A percentile compares a stretch with the other conserved stretches of the same genome.
These are phyloP conservation scores for Scytalidium lignicola DNA, from an alignment of 2,329 filamentous ascomycete genomes.

Conservation along the genomic window DNA sequence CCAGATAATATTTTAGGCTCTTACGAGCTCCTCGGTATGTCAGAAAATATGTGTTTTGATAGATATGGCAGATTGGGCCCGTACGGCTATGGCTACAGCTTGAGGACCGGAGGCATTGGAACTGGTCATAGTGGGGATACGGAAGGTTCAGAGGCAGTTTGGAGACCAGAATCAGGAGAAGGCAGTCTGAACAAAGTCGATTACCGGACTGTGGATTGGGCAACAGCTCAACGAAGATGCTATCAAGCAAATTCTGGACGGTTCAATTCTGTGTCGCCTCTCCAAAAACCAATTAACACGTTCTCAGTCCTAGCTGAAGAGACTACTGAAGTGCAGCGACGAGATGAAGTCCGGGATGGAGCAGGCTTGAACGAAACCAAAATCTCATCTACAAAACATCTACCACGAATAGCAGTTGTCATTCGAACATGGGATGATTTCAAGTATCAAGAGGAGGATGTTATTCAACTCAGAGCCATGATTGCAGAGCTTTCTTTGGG, in stretches of 20 bases:
- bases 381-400: slow-evolving; percentile 18
- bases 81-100: slow-evolving; percentile 84
- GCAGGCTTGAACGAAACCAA: neutral
- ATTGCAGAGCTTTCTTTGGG: slow-evolving; percentile 77
- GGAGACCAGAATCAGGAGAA: slow-evolving; percentile 45
- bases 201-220: slow-evolving; percentile 74
- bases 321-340: neutral
- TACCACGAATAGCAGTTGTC: slow-evolving; percentile 68
- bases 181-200: slow-evolving; percentile 59
- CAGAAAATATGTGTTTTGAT: slow-evolving; percentile 88
- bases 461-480: slow-evolving; percentile 76
- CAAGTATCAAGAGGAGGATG: slow-evolving; percentile 71
- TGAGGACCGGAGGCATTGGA: slow-evolving; percentile 72
- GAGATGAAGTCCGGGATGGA: slow-evolving; percentile 5
- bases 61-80: slow-evolving; percentile 82
- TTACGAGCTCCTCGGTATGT: slow-evolving; percentile 71
- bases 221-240: slow-evolving; percentile 70
- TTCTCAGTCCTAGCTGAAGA: slow-evolving; percentile 14
- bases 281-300: slow-evolving; percentile 9
- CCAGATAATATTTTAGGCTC: slow-evolving; percentile 84
- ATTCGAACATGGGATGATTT: slow-evolving; percentile 81
- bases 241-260: slow-evolving; percentile 63
- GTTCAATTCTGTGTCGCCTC: slow-evolving; percentile 39
- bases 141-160: slow-evolving; percentile 75
- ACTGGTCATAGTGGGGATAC: slow-evolving; percentile 80